Conservation (phyloP, 1,284 basidiomycete genomes). For the Trichosporon sp. region DNA sequence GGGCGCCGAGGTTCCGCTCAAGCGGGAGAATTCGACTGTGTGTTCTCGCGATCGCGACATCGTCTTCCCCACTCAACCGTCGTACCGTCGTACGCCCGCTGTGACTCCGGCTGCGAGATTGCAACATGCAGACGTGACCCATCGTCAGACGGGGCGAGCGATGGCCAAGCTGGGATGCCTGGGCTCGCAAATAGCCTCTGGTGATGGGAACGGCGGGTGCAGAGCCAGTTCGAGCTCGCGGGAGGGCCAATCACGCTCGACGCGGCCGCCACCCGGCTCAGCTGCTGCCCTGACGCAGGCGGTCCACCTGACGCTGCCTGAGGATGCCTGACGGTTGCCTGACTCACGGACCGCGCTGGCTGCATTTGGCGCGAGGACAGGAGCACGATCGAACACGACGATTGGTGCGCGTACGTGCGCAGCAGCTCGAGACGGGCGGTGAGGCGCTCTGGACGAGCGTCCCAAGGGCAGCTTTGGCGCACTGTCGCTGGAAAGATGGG, state of each 20-base stretch:
- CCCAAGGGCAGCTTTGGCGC: background rate
- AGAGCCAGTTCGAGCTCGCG: background rate
- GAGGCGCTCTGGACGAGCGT: background rate
- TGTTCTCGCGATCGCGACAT: background rate
- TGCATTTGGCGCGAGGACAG: background rate
- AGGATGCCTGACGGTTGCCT: background rate
- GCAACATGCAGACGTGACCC: background rate
- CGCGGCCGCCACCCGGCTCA: background rate
- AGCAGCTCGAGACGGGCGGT: background rate
- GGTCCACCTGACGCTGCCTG: background rate
- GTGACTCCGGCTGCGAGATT: background rate
- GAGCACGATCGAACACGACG: background rate
- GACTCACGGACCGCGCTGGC: background rate
- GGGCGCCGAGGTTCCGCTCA: background rate
- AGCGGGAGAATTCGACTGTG: background rate
- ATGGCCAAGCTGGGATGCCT: background rate
- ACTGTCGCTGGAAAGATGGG: background rate
- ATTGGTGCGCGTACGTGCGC: background rate
- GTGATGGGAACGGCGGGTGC: background rate
- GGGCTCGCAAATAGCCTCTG: background rate
- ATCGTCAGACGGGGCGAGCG: background rate
- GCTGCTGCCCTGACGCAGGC: background rate
- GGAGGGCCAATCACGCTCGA: background rate
- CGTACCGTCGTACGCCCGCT: background rate
- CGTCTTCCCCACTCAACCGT: background rate